Evolutionary conservation across 2,329 filamentous ascomycete species (phyloP).

Genomic region (Microcyclospora pomicola): DNA sequence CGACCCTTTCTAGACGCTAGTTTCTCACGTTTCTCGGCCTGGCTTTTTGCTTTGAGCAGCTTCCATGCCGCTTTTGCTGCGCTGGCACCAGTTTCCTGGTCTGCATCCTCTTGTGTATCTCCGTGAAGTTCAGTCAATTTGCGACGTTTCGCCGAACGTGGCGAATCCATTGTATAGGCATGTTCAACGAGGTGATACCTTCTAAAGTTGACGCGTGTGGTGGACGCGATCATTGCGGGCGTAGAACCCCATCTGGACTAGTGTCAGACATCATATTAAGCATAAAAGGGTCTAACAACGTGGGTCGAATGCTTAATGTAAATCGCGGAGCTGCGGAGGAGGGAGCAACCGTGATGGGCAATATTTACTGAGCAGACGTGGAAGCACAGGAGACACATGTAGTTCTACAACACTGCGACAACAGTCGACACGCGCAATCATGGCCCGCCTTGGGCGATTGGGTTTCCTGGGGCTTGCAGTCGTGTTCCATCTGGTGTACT

Average conservation of each 20-base stretch:
- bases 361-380: no score
- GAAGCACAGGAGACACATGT: no score
- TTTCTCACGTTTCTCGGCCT: conserved; percentile 2
- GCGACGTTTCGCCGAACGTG: neutral
- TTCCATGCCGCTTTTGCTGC: neutral
- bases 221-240: no score
- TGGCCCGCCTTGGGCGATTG: conserved; percentile 51
- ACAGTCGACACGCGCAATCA: conserved; percentile 9
- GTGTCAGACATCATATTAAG: no score
- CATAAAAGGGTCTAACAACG: no score
- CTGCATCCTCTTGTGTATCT: neutral
- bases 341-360: no score
- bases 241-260: no score
- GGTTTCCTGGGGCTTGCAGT: conserved; percentile 80
- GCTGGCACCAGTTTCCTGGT: neutral
- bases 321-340: no score
- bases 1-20: conserved; percentile 1
- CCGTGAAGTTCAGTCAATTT: neutral
- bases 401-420: no score
- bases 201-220: no score
- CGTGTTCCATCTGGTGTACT: conserved; percentile 85
- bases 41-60: neutral
- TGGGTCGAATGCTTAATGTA: no score
- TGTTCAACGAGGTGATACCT: no score
- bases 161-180: neutral